These are phyloP conservation scores for Mallotus repandus DNA, from an alignment of 441 rosid genomes.

Conservation along the genomic window DNA sequence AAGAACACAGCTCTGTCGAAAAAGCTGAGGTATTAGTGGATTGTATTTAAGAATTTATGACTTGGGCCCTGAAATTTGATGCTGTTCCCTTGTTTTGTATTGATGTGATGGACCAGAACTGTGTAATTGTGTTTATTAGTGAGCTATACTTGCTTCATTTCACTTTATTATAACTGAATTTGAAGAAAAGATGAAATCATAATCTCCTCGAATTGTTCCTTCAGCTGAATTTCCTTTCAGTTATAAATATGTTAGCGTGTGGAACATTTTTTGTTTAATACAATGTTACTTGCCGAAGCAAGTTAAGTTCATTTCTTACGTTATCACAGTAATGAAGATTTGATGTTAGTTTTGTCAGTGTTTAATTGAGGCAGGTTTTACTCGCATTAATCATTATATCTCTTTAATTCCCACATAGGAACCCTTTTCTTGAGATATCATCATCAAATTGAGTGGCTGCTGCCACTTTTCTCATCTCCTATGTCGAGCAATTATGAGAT, in stretches of 20 bases:
- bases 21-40: slow-evolving; percentile 65
- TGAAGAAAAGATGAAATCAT: background rate
- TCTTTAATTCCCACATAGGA: background rate
- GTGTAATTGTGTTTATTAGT: background rate
- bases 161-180: background rate
- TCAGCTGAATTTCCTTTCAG: background rate
- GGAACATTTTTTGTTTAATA: background rate
- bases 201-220: background rate
- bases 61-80: background rate
- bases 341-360: background rate
- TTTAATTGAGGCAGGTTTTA: background rate
- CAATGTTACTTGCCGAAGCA: background rate
- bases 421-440: background rate
- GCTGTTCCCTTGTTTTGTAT: background rate
- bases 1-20: slow-evolving; percentile 81
- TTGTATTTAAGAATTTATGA: background rate
- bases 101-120: background rate
- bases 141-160: background rate
- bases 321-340: background rate
- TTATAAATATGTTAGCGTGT: background rate
- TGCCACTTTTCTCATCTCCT: background rate
- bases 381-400: background rate
- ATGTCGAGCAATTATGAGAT: background rate
- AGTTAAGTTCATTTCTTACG: background rate
- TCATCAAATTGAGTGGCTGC: background rate